Evolutionary conservation across 345 rosid genomes (phyloP), one percentile per base, ranked within the genome.

Genomic region (Physaria fendleri): DNA sequence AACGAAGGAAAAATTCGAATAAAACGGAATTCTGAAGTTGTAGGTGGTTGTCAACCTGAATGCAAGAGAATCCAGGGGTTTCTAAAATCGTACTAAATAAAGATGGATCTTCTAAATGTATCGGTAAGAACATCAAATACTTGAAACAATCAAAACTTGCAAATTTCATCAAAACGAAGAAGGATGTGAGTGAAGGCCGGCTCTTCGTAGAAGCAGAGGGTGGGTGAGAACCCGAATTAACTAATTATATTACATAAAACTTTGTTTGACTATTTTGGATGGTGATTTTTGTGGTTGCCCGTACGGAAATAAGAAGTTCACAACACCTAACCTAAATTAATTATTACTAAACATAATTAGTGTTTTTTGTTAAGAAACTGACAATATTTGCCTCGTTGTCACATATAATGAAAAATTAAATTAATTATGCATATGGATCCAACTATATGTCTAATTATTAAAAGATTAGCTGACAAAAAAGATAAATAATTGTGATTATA

Each of bases 241-340:
- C 3, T 21, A 41, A 25, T 20, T n/a, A n/a, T 13, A 50, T 8
- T 58, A 41, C 23, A 17, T 18, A 32, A 9, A 34, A 62, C 53
- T 18, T 62, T 47, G 64, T 69, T 62, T 62, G 74, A 53, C 56
- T 62, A 62, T 24, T 38, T 54, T 1, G 63, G 63, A 5, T 37
- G 37, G 41, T 45, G 39, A 69, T 62, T 62, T 62, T 52, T 68
- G 63, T 54, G 37, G 48, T 60, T 68, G 34, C 55, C 62, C 49
- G 73, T 68, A 68, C 73, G 67, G 73, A 51, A 59, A 25, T 51
- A 59, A 59, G 18, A 66, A 24, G 53, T 34, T 54, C 47, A 34
- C 70, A 56, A 48, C 58, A 46, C 68, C 56, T 27, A 61, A 44
- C 68, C 43, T 37, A 42, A 28, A 53, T 53, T 53, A 59, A 35